Base-by-base conservation (phyloP, 306 rosid species). In the Purshia tridentata region DNA sequence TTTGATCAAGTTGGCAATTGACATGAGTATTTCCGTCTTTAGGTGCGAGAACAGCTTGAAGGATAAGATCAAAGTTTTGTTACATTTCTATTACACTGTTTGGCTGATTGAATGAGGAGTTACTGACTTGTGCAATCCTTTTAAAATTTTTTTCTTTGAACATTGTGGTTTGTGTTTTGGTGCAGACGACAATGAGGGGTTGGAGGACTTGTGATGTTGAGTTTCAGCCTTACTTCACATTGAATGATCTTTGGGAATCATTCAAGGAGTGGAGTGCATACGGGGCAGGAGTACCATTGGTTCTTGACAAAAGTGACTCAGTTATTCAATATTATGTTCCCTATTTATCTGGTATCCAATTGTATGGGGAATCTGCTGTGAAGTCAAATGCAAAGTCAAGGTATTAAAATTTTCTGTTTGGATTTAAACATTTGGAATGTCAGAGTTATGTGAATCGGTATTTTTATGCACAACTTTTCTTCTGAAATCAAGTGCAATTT, bases 231-330 rank as follows among this genome's bases (percentile, higher is more conserved):
- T 91, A 83, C 78, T 93, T 93, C 67, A 42, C 82, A 35, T 76
- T 93, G 74, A 78, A 79, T 82, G 92, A 93, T 85, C 94, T 91
- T 59, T 91, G 97, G 96, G 97, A 93, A 72, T 86, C 98, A 10
- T 89, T 91, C 57, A 85, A 81, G 88, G 98, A 93, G 81, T 88
- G 96, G 97, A 93, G 97, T 78, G 93, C 84, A 11, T 93, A 93
- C 71, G 98, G 97, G 58, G 92, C 88, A n/a, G 98, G 96, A 79
- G 97, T 93, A 5, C 98, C 96, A 58, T 81, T 89, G 77, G 48
- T 91, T 54, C 97, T 91, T 61, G 85, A 85, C 75, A 85, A 84
- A 77, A 74, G 83, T 70, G 88, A 88, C 52, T 88, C 97, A 73
- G 96, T 91, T 57, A 71, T 91, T 8, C 98, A 93, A 65, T 91